These are phyloP conservation scores for Marasmius oreades DNA, from an alignment of 1,284 basidiomycete genomes.

Conservation along the genomic window DNA sequence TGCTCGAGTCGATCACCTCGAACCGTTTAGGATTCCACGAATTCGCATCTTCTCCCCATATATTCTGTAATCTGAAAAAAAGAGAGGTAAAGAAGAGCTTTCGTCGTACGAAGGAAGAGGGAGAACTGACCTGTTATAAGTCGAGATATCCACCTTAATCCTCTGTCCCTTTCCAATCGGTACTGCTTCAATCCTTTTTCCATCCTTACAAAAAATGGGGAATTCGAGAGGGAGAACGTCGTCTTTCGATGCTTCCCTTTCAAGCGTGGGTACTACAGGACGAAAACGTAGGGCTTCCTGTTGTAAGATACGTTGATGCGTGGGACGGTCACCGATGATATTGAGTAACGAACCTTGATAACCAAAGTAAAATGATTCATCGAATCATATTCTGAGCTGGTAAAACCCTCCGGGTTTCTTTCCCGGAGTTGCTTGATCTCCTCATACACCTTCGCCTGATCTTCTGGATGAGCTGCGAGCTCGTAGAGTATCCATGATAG, in stretches of 20 bases:
- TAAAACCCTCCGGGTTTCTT: too few species aligned
- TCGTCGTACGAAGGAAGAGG: neutral
- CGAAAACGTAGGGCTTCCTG: slow-evolving; percentile 22
- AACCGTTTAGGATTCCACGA: slow-evolving; percentile 12
- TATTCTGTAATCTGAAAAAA: neutral
- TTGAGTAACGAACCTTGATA: too few species aligned
- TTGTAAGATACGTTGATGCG: too few species aligned
- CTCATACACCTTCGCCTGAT: too few species aligned
- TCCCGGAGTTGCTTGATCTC: too few species aligned
- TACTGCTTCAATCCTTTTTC: slow-evolving; percentile 17
- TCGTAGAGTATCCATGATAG: too few species aligned
- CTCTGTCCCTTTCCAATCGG: slow-evolving; percentile 20
- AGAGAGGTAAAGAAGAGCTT: neutral
- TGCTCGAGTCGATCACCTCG: neutral
- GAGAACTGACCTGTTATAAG: slow-evolving; percentile 8
- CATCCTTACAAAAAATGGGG: slow-evolving; percentile 16
- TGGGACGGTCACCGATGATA: too few species aligned
- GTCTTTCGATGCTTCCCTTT: slow-evolving; percentile 18
- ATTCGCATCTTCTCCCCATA: slow-evolving; percentile 15
- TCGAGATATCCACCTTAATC: slow-evolving; percentile 11
- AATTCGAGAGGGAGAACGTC: slow-evolving; percentile 19
- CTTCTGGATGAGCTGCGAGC: too few species aligned
- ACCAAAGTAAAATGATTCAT: too few species aligned
- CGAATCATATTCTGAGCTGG: too few species aligned
- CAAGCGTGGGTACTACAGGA: slow-evolving; percentile 17